phyloP scores from a whole-genome alignment of 2,329 filamentous ascomycete genomes.

The Penicillium sp. region DNA sequence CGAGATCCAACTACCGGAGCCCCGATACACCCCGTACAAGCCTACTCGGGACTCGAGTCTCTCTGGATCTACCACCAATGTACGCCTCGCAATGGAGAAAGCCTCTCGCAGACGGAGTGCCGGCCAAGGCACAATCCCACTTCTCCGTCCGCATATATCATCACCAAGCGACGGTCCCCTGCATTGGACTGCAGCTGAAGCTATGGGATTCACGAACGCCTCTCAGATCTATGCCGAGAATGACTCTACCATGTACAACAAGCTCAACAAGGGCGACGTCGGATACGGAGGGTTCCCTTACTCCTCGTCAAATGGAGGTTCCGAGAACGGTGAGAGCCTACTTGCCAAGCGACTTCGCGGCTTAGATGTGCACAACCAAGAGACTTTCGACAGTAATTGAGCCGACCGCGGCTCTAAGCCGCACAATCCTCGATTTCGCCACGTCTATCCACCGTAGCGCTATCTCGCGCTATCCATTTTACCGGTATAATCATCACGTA shows the following conservation, averaged over 20 bases:
- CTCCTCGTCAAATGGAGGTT: constrained; percentile 38
- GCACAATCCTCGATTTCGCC: not conserved
- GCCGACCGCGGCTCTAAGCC: not conserved
- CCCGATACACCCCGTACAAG: constrained; percentile 82
- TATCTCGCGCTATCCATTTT: not conserved
- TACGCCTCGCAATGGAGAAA: constrained; percentile 59
- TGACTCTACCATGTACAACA: constrained; percentile 56
- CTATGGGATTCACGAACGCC: constrained; percentile 13
- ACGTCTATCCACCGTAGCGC: not conserved
- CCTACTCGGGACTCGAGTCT: constrained; percentile 50
- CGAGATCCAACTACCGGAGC: constrained; percentile 85
- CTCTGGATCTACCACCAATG: constrained; percentile 39
- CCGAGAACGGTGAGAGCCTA: constrained; percentile 60
- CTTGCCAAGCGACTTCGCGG: constrained; percentile 67
- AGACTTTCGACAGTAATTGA: constrained; percentile 16
- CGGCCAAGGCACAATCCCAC: constrained; percentile 38
- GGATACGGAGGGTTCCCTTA: constrained; percentile 62
- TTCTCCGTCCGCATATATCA: constrained; percentile 9
- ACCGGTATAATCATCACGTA: constrained; percentile 1
- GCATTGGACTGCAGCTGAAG: constrained; percentile 8
- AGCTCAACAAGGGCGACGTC: constrained; percentile 64
- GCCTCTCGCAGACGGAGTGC: constrained; percentile 58
- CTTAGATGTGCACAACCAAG: constrained; percentile 51
- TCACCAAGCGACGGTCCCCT: constrained; percentile 12
- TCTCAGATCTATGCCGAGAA: constrained; percentile 27